phyloP scores from a whole-genome alignment of 164 flowering plant species.

The Buxus sempervirens region DNA sequence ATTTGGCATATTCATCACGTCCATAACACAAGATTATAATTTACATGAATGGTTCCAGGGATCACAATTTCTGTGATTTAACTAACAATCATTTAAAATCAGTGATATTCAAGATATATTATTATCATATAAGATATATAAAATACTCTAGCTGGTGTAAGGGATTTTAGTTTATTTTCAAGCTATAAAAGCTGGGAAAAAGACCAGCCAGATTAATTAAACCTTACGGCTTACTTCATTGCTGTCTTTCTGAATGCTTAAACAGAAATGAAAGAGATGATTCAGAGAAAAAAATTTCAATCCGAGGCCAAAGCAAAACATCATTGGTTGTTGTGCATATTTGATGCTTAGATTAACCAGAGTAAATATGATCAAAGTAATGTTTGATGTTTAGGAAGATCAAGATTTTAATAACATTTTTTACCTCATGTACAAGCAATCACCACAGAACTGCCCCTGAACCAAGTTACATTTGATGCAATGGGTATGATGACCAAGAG shows the following conservation, averaged over 20 bases:
- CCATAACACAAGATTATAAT: no score
- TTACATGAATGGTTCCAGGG: no score
- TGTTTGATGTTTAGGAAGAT: not conserved
- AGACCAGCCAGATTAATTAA: not conserved
- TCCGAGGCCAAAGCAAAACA: no score
- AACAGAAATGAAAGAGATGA: not conserved
- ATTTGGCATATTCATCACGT: no score
- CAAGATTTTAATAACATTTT: not conserved
- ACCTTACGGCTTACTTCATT: not conserved
- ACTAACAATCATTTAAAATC: no score
- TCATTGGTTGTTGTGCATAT: not conserved
- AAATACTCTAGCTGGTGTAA: no score
- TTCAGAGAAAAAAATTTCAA: not conserved
- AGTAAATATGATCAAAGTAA: no score
- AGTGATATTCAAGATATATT: no score
- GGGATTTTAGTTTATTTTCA: no score
- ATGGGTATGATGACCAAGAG: conserved; percentile 85
- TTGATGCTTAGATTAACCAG: not conserved
- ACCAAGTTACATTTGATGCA: conserved; percentile 72
- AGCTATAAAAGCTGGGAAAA: not conserved
- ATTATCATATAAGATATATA: no score
- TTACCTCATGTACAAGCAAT: conserved; percentile 92
- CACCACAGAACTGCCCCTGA: conserved; percentile 97
- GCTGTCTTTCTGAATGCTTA: not conserved
- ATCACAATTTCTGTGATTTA: no score